Conservation (phyloP, 2,329 filamentous ascomycete genomes). For the Fusarium palustre region DNA sequence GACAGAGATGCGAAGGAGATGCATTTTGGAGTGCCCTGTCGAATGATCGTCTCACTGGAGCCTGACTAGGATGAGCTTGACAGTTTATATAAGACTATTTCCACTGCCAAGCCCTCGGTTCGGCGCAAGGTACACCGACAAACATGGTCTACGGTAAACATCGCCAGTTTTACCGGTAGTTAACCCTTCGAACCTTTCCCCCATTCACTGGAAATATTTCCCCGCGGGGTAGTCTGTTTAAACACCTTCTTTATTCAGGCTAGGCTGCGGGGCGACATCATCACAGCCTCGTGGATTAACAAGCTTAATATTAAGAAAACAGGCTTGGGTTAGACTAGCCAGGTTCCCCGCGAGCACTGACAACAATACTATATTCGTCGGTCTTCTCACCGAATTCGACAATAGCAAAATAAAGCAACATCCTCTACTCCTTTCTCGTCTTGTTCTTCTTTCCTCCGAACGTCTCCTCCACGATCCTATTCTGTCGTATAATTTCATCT, state of each 20-base stretch:
- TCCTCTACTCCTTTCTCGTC: slow-evolving; percentile 2
- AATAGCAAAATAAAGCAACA: neutral
- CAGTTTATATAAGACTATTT: slow-evolving; percentile 2
- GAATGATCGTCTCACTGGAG: neutral
- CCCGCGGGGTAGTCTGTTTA: neutral
- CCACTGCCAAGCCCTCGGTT: slow-evolving; percentile 23
- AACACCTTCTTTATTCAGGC: slow-evolving; percentile 4
- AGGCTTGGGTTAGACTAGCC: neutral
- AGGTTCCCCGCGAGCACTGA: neutral
- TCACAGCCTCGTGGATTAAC: neutral
- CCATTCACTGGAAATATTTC: neutral
- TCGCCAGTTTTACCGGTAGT: neutral
- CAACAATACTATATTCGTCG: neutral
- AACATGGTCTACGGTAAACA: slow-evolving; percentile 3
- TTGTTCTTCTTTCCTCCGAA: slow-evolving; percentile 11
- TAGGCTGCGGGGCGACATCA: neutral
- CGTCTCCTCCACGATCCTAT: slow-evolving; percentile 7
- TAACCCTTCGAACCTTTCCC: neutral
- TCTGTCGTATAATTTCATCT: slow-evolving; percentile 40
- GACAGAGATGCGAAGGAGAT: neutral
- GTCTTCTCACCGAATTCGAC: neutral
- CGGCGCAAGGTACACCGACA: slow-evolving; percentile 17
- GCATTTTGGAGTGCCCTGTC: neutral
- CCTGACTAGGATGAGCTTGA: neutral
- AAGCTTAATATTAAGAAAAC: slow-evolving; percentile 19